These are phyloP conservation scores for Claviceps pusilla DNA, from an alignment of 2,329 filamentous ascomycete genomes.

Conservation along the genomic window DNA sequence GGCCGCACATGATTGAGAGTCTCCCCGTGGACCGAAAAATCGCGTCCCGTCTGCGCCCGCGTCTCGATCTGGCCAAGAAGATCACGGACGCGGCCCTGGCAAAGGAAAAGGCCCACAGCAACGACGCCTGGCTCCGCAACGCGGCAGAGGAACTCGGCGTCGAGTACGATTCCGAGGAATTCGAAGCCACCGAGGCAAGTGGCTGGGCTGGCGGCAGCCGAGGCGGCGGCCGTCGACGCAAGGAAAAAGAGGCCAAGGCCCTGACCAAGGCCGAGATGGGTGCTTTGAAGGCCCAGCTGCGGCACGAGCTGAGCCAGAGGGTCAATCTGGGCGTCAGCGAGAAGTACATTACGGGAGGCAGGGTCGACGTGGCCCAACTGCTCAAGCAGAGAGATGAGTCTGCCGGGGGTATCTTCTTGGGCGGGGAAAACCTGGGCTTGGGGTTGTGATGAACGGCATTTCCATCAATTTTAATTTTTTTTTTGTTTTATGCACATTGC, in stretches of 20 bases:
- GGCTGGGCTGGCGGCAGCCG: slow-evolving; percentile 48
- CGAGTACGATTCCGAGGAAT: slow-evolving; percentile 81
- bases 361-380: slow-evolving; percentile 68
- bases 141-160: slow-evolving; percentile 88
- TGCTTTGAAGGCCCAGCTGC: slow-evolving; percentile 56
- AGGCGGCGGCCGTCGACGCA: slow-evolving; percentile 57
- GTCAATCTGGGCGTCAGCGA: slow-evolving; percentile 83
- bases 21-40: slow-evolving; percentile 73
- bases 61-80: slow-evolving; percentile 69
- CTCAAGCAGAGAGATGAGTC: slow-evolving; percentile 41
- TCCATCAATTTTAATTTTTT: no score
- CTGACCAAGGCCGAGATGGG: slow-evolving; percentile 62
- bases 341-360: slow-evolving; percentile 66
- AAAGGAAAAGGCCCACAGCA: slow-evolving; percentile 72
- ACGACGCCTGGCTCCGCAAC: slow-evolving; percentile 69
- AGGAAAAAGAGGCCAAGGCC: slow-evolving; percentile 53
- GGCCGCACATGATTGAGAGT: slow-evolving; percentile 55
- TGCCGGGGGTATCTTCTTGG: slow-evolving; percentile 19
- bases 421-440: slow-evolving; percentile 24
- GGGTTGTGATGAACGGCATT: slow-evolving; percentile 2
- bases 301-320: slow-evolving; percentile 51
- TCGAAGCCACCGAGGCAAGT: slow-evolving; percentile 59
- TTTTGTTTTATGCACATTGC: background rate
- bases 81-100: slow-evolving; percentile 71
- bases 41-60: slow-evolving; percentile 58